Conservation (phyloP, 2,329 filamentous ascomycete species). For the Colletotrichum sp. region DNA sequence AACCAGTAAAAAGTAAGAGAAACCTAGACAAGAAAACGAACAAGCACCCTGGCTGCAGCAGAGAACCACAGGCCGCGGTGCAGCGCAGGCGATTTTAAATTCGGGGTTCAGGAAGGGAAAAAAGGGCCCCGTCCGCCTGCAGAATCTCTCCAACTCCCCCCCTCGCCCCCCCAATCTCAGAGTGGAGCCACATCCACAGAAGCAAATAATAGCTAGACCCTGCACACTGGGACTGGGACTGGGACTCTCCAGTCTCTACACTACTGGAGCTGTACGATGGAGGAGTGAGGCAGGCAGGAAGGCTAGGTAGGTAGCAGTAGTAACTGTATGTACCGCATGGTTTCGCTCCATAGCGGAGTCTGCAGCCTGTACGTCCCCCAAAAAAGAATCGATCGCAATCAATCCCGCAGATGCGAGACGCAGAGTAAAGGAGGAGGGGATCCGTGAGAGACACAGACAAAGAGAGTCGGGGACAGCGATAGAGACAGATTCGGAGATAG, state of each 20-base stretch:
- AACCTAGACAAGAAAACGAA: background rate
- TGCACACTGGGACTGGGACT: background rate
- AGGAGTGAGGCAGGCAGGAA: background rate
- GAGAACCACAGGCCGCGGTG: background rate
- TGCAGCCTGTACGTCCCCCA: background rate
- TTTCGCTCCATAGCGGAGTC: background rate
- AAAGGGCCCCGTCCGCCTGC: background rate
- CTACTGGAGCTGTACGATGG: background rate
- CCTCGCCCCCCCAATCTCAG: background rate
- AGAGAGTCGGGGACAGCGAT: background rate
- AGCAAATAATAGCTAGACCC: background rate
- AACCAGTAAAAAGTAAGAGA: background rate
- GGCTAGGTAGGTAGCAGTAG: background rate
- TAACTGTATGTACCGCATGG: background rate
- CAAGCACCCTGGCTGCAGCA: background rate
- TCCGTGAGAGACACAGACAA: background rate
- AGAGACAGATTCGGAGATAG: background rate
- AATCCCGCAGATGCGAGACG: background rate
- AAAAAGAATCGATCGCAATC: background rate
- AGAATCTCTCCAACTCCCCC: background rate
- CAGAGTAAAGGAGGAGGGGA: background rate
- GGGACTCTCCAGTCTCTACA: background rate
- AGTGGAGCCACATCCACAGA: background rate
- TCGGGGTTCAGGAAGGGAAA: background rate
- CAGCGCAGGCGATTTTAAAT: background rate